Evolutionary conservation across 306 rosid genomes (phyloP).

Genomic region (Mimosa bimucronata): DNA sequence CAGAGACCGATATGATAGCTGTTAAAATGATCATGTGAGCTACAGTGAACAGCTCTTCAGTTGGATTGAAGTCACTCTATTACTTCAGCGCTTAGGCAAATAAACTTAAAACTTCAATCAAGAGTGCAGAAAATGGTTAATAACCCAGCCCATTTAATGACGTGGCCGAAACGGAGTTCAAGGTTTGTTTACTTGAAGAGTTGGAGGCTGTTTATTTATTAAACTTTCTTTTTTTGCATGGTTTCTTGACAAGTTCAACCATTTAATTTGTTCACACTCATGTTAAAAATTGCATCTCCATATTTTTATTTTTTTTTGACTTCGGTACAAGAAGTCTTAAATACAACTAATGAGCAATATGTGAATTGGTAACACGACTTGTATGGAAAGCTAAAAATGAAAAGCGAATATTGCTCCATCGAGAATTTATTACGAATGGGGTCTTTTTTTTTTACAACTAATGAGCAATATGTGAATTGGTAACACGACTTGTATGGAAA

Average conservation of each 20-base stretch:
- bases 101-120: neutral
- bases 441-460: too few species aligned
- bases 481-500: neutral
- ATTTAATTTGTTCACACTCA: neutral
- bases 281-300: neutral
- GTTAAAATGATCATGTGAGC: neutral
- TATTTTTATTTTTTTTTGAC: too few species aligned
- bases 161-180: too few species aligned
- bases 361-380: neutral
- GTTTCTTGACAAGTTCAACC: neutral
- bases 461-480: neutral
- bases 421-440: neutral
- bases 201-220: neutral
- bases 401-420: neutral
- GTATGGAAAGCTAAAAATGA: too few species aligned
- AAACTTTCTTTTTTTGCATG: neutral
- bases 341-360: neutral
- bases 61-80: neutral
- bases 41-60: neutral
- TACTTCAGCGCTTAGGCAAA: neutral
- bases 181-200: too few species aligned
- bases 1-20: neutral
- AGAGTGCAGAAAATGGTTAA: neutral
- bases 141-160: too few species aligned
- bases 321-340: too few species aligned